A percentile compares a stretch with the other conserved stretches of the same genome.
phyloP scores from a whole-genome alignment of 768 basidiomycete species.

The Macrocybe gigantea region DNA sequence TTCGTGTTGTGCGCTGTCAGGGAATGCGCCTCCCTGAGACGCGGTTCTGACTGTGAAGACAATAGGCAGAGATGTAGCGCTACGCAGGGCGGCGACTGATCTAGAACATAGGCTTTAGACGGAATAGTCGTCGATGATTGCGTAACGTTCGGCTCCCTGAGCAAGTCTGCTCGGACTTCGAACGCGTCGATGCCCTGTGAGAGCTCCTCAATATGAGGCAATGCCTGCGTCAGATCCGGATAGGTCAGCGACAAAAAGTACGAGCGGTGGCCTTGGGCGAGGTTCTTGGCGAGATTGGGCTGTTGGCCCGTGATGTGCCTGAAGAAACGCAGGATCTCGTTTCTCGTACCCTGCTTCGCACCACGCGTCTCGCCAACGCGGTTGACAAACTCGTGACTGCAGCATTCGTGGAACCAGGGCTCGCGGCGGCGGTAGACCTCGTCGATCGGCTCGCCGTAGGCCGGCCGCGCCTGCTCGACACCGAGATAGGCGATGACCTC shows the following conservation, averaged over 20 bases:
- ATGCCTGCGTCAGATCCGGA: slow-evolving; percentile 73
- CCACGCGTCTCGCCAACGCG: slow-evolving; percentile 34
- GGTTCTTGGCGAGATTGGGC: slow-evolving; percentile 57
- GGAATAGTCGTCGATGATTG: slow-evolving; percentile 56
- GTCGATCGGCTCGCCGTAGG: slow-evolving; percentile 81
- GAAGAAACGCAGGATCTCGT: slow-evolving; percentile 84
- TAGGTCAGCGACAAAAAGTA: slow-evolving; percentile 94
- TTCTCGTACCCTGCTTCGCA: slow-evolving; percentile 31
- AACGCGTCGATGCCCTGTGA: slow-evolving; percentile 84
- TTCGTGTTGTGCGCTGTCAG: slow-evolving; percentile 66
- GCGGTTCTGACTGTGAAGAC: slow-evolving; percentile 88
- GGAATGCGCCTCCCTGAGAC: slow-evolving; percentile 89
- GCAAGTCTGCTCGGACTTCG: slow-evolving; percentile 90
- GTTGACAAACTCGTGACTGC: slow-evolving; percentile 82
- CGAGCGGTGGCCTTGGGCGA: slow-evolving; percentile 54
- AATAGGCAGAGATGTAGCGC: slow-evolving; percentile 75
- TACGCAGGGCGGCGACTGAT: slow-evolving; percentile 78
- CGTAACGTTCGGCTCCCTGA: slow-evolving; percentile 46
- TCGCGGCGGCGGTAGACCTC: slow-evolving; percentile 80
- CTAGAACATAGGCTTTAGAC: slow-evolving; percentile 63
- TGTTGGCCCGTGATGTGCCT: slow-evolving; percentile 71
- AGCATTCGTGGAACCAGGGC: slow-evolving; percentile 83
- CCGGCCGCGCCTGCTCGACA: slow-evolving; percentile 72
- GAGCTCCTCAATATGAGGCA: slow-evolving; percentile 65
- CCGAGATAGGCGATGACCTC: slow-evolving; percentile 81